phyloP scores from a whole-genome alignment of 257 asterid species.

The Solanum dulcamara region DNA sequence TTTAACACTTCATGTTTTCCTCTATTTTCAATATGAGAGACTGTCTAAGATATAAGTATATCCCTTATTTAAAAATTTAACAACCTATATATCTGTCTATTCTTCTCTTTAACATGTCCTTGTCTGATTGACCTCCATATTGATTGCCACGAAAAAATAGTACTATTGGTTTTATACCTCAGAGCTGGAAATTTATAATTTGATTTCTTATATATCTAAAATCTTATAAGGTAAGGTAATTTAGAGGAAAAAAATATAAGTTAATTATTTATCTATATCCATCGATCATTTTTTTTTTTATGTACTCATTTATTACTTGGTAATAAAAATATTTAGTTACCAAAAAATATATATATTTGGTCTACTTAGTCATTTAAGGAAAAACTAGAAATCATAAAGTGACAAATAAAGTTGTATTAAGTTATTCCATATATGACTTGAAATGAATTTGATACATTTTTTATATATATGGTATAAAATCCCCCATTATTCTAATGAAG shows the following conservation, averaged over 20 bases:
- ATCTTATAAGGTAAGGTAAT: no score
- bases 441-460: no score
- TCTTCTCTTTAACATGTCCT: no score
- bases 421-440: not conserved
- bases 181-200: no score
- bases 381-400: not conserved
- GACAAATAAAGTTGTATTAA: not conserved
- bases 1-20: not conserved
- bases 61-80: not conserved
- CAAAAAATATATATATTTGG: not conserved
- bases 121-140: no score
- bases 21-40: not conserved
- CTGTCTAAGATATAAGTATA: not conserved
- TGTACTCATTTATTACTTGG: not conserved
- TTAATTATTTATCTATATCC: no score
- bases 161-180: no score
- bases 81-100: no score
- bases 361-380: not conserved
- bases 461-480: not conserved
- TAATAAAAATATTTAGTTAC: not conserved
- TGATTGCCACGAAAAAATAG: no score
- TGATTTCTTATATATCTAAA: no score
- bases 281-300: not conserved
- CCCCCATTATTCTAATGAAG: not conserved
- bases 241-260: no score